These are phyloP conservation scores for Pyrenochaeta sp. DNA, from an alignment of 2,329 filamentous ascomycete species.

Conservation along the genomic window DNA sequence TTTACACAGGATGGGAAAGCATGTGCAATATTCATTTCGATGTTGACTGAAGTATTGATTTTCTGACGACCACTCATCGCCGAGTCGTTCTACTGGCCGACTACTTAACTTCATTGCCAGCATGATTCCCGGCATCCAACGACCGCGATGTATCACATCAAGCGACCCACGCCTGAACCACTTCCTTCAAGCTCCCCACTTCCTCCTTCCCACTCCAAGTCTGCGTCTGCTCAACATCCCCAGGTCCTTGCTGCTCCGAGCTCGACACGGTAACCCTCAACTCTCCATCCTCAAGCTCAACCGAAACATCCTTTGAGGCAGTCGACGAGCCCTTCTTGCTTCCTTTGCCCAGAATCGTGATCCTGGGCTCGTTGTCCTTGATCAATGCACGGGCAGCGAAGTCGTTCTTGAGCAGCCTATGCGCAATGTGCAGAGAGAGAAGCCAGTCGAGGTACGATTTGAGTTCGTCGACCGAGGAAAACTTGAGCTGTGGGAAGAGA, in stretches of 20 bases:
- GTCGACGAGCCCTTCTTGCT: constrained; percentile 25
- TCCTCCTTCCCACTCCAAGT: constrained; percentile 32
- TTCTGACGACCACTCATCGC: too few relatives aligned
- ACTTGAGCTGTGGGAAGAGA: constrained; percentile 37
- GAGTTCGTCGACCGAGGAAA: constrained; percentile 35
- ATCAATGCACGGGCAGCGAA: constrained; percentile 25
- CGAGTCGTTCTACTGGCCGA: too few relatives aligned
- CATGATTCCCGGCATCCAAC: not conserved
- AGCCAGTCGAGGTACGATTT: constrained; percentile 44
- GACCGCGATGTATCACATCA: not conserved
- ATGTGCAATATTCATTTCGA: too few relatives aligned
- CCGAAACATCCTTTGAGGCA: constrained; percentile 27
- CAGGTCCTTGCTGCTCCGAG: constrained; percentile 7
- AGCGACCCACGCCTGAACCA: constrained; percentile 35
- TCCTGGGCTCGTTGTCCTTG: constrained; percentile 27
- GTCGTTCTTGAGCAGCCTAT: constrained; percentile 35
- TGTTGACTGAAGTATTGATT: too few relatives aligned
- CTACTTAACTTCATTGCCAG: too few relatives aligned
- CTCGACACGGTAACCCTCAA: constrained; percentile 20
- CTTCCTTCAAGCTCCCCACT: constrained; percentile 24
- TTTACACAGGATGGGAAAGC: too few relatives aligned
- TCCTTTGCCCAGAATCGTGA: constrained; percentile 31
- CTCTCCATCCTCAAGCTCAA: constrained; percentile 26
- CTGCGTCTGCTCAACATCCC: constrained; percentile 21
- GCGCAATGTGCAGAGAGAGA: constrained; percentile 40